Evolutionary conservation across 306 rosid species (phyloP), one percentile per base, ranked within the genome.

Genomic region (Lupinus albus): DNA sequence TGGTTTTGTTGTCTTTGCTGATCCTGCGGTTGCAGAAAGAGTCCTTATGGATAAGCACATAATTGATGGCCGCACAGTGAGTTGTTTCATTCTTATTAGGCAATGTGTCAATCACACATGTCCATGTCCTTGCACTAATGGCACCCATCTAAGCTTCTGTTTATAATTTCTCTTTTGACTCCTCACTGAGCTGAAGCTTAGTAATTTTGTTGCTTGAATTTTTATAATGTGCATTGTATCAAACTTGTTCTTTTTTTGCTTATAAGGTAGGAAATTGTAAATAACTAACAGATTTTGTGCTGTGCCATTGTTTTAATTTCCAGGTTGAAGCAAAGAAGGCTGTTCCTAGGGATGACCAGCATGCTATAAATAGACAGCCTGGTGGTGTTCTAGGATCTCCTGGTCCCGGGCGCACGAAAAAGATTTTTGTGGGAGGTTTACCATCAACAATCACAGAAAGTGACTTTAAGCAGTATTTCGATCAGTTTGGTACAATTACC

Each of bases 321-420:
- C 80, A 91, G 97, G 97, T 91, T 70, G 97, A 91, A 83, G 97
- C 97, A 60, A 91, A 91, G 84, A 91, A 88, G 83, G 97, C 97
- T 73, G 97, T 91, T 70, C 97, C 96, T 3, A 83, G 91, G 84
- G 97, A 88, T 76, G 97, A 91, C 81, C 96, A 88, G 71, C 76
- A 85, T 12, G 71, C 74, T 28, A 47, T 85, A 68, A 83, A 67
- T 71, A 85, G 94, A 79, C 84, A 66, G 54, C 39, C 74, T 32
- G 84, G 75, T 32, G 72, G 78, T 61, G 70, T 79, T 59, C 89
- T 82, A 12, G 86, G 94, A 54, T 88, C 97, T 70, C 91, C 89
- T 6, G 83, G 89, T 75, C 92, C 91, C 2, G 94, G 85, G 17
- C 87, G 94, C 21, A 86, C 96, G 0, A 88, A 88, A 75, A 91